Conservation (phyloP, 306 rosid species). For the Cicer judaicum region DNA sequence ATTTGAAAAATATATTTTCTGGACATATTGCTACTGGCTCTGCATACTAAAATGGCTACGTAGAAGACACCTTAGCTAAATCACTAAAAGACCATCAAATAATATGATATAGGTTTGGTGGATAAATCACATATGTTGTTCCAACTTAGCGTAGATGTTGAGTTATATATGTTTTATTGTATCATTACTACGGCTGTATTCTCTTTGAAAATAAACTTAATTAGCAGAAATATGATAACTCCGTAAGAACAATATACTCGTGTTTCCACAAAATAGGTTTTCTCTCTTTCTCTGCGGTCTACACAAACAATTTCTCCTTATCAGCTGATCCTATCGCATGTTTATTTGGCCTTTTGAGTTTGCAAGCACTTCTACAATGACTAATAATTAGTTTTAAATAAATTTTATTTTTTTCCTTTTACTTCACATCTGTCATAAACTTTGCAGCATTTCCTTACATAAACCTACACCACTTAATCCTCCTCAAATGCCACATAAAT, state of each 20-base stretch:
- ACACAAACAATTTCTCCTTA: too few relatives aligned
- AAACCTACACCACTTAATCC: background rate
- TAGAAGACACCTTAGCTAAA: background rate
- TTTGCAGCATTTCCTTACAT: too few relatives aligned
- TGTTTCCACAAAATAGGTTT: too few relatives aligned
- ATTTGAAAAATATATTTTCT: background rate
- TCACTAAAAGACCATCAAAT: too few relatives aligned
- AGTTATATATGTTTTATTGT: background rate
- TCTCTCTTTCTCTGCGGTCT: too few relatives aligned
- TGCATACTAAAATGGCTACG: background rate
- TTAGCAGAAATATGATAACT: background rate
- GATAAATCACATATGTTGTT: background rate
- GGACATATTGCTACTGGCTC: background rate
- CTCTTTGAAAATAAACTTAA: conserved; percentile 13
- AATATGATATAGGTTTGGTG: too few relatives aligned
- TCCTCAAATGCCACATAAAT: background rate
- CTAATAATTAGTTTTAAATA: background rate
- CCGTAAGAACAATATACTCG: background rate
- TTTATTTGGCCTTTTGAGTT: background rate
- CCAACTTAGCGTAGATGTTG: background rate
- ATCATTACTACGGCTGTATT: background rate
- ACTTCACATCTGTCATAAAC: too few relatives aligned
- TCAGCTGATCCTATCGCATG: too few relatives aligned
- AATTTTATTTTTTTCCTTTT: too few relatives aligned
- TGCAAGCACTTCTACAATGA: conserved; percentile 10